Evolutionary conservation across 768 basidiomycete genomes (phyloP).

Genomic region (Gelatoporia subvermispora): DNA sequence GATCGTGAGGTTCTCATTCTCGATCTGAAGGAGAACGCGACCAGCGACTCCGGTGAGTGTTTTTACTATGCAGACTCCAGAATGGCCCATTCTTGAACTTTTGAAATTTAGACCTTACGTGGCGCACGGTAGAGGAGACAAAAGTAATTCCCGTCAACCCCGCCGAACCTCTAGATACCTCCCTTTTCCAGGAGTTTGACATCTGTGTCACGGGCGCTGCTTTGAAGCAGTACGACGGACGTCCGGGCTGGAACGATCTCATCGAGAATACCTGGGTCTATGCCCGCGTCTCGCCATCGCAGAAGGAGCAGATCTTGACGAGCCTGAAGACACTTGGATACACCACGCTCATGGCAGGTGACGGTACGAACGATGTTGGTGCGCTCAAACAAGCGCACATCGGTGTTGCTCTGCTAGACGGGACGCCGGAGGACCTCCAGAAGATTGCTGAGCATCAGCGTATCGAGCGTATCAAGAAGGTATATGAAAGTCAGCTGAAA

Average conservation of each 20-base stretch:
- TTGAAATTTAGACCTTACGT: slow-evolving; percentile 65
- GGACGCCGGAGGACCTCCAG: slow-evolving; percentile 85
- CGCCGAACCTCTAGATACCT: slow-evolving; percentile 65
- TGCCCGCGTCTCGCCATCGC: slow-evolving; percentile 91
- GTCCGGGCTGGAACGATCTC: slow-evolving; percentile 70
- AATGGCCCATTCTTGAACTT: no score
- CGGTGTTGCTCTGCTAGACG: slow-evolving; percentile 89
- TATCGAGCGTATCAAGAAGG: slow-evolving; percentile 89
- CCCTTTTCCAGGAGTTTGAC: slow-evolving; percentile 83
- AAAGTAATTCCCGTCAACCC: slow-evolving; percentile 87
- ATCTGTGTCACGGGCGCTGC: slow-evolving; percentile 96
- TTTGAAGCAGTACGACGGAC: slow-evolving; percentile 78
- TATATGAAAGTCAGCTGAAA: slow-evolving; percentile 93
- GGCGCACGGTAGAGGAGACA: slow-evolving; percentile 91
- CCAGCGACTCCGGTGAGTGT: slow-evolving; percentile 58
- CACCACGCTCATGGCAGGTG: slow-evolving; percentile 95
- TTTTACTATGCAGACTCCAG: no score
- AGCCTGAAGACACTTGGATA: slow-evolving; percentile 87
- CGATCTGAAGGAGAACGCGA: slow-evolving; percentile 79
- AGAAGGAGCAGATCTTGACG: slow-evolving; percentile 94
- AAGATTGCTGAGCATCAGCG: slow-evolving; percentile 92
- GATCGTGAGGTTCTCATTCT: slow-evolving; percentile 93
- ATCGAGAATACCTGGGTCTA: slow-evolving; percentile 98
- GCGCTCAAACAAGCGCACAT: slow-evolving; percentile 98
- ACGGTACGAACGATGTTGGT: slow-evolving; percentile 98